Base-by-base conservation (phyloP, 768 basidiomycete genomes). In the Daedaleopsis sinensis region DNA sequence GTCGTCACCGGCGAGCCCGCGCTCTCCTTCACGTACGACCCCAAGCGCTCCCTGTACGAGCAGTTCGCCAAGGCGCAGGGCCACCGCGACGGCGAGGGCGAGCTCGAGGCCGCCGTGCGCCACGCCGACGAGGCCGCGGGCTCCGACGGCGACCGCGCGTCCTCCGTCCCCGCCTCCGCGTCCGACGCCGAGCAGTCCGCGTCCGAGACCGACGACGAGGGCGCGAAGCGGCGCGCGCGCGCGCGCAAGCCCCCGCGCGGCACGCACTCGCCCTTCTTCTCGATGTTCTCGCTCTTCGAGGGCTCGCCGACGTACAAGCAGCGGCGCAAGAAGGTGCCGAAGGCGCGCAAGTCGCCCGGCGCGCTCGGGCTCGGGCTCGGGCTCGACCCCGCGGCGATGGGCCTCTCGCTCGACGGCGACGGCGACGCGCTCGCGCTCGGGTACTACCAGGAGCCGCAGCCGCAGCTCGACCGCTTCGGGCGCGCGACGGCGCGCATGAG, bases 231-330 rank as follows among this genome's bases (percentile, higher is more conserved):
- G 65, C 23, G 61, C 21, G 65, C 64, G 47, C 11, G 15, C 8
- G 15, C 8, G 37, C 11, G 18, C 2, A 12, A 42, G 39, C 11
- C 8, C 37, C 8, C 37, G 39, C 10, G 3, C 39, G 18, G 39
- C 39, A 42, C 3, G 46, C 66, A 65, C 63, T 70, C 73, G 53
- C 72, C 85, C 16, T 84, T 89, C 74, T 84, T 88, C 72, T 81
- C 80, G 27, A 82, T 84, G 72, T 82, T 90, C 70, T 84, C 89
- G n/a, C 77, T 93, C 49, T 89, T 93, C 55, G 90, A 92, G 72
- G 94, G 94, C 15, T 89, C 85, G 62, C 89, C 93, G 5, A 84
- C 86, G 3, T 97, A 97, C 80, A 97, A 97, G 76, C 89, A 91
- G 69, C 82, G 95, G 27, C 83, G 90, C 65, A 93, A 93, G 79